These are phyloP conservation scores for Kazachstania sp. DNA, from an alignment of 1,139 yeast genomes.

Conservation along the genomic window DNA sequence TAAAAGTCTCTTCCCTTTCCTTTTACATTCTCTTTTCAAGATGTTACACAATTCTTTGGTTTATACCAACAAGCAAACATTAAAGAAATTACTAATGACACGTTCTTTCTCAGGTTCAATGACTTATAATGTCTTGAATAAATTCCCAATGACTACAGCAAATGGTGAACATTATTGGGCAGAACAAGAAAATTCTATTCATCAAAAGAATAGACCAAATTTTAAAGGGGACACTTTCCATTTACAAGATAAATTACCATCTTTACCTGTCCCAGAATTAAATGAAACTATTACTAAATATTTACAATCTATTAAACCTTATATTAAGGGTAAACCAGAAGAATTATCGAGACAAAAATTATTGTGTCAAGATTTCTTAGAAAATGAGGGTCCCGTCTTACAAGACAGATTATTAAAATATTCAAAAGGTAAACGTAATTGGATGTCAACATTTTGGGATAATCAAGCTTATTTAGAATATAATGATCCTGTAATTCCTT, in stretches of 20 bases:
- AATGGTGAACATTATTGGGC: constrained; percentile 27
- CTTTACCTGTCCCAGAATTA: constrained; percentile 80
- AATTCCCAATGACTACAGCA: constrained; percentile 20
- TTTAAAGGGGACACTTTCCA: constrained; percentile 64
- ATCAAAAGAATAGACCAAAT: constrained; percentile 17
- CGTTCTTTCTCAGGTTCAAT: neutral
- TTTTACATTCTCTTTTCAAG: neutral
- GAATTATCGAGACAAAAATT: constrained; percentile 43
- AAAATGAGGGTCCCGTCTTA: constrained; percentile 57
- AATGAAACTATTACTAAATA: constrained; percentile 64
- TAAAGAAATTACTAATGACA: neutral
- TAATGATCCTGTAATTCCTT: constrained; percentile 90
- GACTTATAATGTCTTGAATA: neutral
- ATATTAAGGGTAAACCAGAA: constrained; percentile 45
- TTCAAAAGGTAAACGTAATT: constrained; percentile 61
- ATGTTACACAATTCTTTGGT: neutral
- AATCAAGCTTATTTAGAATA: constrained; percentile 85
- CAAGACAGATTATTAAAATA: constrained; percentile 57
- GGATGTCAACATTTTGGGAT: constrained; percentile 94
- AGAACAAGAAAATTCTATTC: constrained; percentile 13
- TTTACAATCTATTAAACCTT: constrained; percentile 66
- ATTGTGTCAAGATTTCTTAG: constrained; percentile 58
- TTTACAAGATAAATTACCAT: constrained; percentile 68
- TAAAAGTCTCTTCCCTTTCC: neutral
- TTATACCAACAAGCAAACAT: neutral